phyloP scores from a whole-genome alignment of 2,329 filamentous ascomycete species.

The Aspergillus fischeri region DNA sequence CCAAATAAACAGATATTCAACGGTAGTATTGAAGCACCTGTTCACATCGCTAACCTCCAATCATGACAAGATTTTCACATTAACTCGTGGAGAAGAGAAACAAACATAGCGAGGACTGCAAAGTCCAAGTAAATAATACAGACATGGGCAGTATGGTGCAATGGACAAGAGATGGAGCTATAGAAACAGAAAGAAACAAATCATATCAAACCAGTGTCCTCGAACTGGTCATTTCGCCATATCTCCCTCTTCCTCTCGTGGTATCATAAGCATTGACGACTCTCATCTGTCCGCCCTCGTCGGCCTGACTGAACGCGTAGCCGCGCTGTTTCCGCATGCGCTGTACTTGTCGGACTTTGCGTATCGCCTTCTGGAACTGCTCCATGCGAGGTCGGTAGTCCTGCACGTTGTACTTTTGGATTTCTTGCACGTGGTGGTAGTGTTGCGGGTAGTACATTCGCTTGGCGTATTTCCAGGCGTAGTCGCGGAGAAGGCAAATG shows the following conservation, averaged over 20 bases:
- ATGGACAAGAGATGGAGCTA: slow-evolving; percentile 4
- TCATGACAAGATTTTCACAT: no score
- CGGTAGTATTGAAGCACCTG: no score
- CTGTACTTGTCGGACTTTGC: slow-evolving; percentile 96
- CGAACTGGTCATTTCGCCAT: slow-evolving; percentile 86
- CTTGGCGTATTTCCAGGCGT: slow-evolving; percentile 96
- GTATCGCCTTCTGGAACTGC: slow-evolving; percentile 98
- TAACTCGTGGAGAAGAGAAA: neutral
- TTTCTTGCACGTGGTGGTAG: slow-evolving; percentile 98
- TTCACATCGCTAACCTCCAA: no score
- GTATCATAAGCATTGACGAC: slow-evolving; percentile 98
- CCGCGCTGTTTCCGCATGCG: slow-evolving; percentile 99
- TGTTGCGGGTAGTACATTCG: slow-evolving; percentile 94
- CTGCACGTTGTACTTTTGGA: slow-evolving; percentile 99
- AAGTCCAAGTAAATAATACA: neutral
- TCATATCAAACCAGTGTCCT: slow-evolving; percentile 27
- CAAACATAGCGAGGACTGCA: neutral
- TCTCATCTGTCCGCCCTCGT: slow-evolving; percentile 83
- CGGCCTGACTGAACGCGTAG: slow-evolving; percentile 96
- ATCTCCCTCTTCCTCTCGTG: slow-evolving; percentile 81
- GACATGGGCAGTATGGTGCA: neutral
- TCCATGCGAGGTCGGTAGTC: slow-evolving; percentile 99
- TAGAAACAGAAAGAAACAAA: neutral
- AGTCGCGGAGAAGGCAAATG: slow-evolving; percentile 80
- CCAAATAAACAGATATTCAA: neutral